Base-by-base conservation (phyloP, 371 early-diverging fungal genomes). In the Rhizopus arrhizus region DNA sequence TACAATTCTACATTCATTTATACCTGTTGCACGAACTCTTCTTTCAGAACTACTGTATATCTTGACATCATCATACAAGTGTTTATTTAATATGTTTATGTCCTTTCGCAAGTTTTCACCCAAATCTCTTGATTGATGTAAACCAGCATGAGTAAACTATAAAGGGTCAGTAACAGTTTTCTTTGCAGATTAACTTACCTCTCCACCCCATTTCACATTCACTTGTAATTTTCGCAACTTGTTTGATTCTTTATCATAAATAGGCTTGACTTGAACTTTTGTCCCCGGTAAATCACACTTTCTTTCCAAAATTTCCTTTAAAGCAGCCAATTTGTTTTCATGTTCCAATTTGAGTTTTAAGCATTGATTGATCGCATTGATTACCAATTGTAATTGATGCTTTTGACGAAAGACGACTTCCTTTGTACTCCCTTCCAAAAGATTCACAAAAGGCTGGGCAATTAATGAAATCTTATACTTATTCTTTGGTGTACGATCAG, bases 401-500 rank as follows among this genome's bases (percentile, higher is more conserved):
- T 77, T 82, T 52, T 88, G 87, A 43, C 93, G 89, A 41, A 95
- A 77, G 7, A 95, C 90, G 10, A 94, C 88, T 68, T 96, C 96
- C 40, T 88, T 87, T 0, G 78, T 83, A 4, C 79, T 75, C 5
- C 84, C 90, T 29, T 83, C 83, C 22, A 96, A 68, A 41, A 94
- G 70, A 31, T 81, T 81, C 43, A 88, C 68, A 60, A 95, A 90
- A 0, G 90, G 85, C 2, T 81, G 73, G 49, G 88, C 86, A 32
- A 71, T 69, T 41, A 89, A 75, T 8, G 81, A 74, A 43, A 91
- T 90, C 77, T 98, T 98, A 63, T 89, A 80, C 72, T 98, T 98
- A 66, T 95, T 95, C 78, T 98, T 98, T 22, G 99, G 99, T 4
- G 99, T 98, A 46, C 99, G 84, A 67, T 98, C 99, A n/a, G 89